Percentiles rank a stretch among this genome's conserved stretches.
phyloP scores from a whole-genome alignment of 225 moss, liverwort and hornwort genomes.

The Polytrichum formosum region DNA sequence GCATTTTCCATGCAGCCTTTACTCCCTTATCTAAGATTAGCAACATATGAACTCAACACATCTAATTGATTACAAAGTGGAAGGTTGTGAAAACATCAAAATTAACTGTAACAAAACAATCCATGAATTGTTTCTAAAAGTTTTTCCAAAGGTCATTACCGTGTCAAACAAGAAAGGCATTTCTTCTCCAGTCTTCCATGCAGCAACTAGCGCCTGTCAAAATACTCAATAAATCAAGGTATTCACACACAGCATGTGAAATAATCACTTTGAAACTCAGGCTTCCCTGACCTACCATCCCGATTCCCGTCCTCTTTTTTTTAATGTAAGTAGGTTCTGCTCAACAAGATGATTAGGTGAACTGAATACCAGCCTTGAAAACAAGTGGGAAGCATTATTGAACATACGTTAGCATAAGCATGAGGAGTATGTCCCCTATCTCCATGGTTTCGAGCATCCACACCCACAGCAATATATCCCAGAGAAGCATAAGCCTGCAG shows the following conservation, averaged over 20 bases:
- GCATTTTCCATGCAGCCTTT: neutral
- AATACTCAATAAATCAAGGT: neutral
- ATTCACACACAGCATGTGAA: no score
- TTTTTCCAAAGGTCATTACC: conserved; percentile 25
- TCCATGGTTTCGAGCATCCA: conserved; percentile 88
- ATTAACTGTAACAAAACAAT: no score
- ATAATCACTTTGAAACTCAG: no score
- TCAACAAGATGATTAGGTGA: neutral
- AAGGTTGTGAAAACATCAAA: no score
- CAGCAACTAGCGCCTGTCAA: conserved; percentile 60
- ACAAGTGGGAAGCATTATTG: neutral
- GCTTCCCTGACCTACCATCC: no score
- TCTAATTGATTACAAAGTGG: no score
- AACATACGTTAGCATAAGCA: conserved; percentile 63
- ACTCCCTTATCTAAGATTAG: neutral
- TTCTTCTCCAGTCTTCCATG: conserved; percentile 71
- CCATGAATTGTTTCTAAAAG: no score
- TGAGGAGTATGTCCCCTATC: conserved; percentile 50
- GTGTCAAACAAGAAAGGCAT: conserved; percentile 95
- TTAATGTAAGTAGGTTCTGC: no score
- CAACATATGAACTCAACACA: neutral
- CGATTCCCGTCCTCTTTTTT: no score
- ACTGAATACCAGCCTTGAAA: neutral
- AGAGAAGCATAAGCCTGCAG: conserved; percentile 63
- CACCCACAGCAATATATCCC: conserved; percentile 75